Conservation (phyloP, 768 basidiomycete genomes). For the Thelephora aurantiotincta region DNA sequence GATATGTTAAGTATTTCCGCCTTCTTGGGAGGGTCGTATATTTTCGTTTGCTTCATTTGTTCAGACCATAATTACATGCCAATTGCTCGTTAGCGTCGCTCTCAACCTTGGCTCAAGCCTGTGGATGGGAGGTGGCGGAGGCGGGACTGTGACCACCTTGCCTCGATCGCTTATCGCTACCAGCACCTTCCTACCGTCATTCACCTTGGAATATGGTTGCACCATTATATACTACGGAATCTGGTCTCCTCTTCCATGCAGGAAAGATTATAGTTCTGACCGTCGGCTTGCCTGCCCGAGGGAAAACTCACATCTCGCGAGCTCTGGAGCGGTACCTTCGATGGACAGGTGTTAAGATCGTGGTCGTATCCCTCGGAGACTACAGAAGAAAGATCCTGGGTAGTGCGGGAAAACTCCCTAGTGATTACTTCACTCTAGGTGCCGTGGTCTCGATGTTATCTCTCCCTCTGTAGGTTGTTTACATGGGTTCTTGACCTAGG, state of each 20-base stretch:
- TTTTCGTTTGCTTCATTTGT: too few relatives aligned
- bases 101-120: too few relatives aligned
- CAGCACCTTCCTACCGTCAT: too few relatives aligned
- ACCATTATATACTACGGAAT: slow-evolving; percentile 89
- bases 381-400: slow-evolving; percentile 85
- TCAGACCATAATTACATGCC: too few relatives aligned
- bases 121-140: too few relatives aligned
- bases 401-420: slow-evolving; percentile 73
- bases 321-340: slow-evolving; percentile 93
- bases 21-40: too few relatives aligned
- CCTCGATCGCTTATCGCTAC: too few relatives aligned
- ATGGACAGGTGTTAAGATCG: slow-evolving; percentile 96
- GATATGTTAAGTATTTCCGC: too few relatives aligned
- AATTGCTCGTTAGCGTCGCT: too few relatives aligned
- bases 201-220: slow-evolving; percentile 51
- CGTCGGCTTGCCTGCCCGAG: slow-evolving; percentile 86
- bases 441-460: slow-evolving; percentile 12
- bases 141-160: too few relatives aligned
- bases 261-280: slow-evolving; percentile 92
- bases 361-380: slow-evolving; percentile 91
- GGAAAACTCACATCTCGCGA: slow-evolving; percentile 94
- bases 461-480: not conserved
- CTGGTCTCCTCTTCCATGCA: slow-evolving; percentile 77
- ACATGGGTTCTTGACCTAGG: slow-evolving; percentile 22
- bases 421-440: slow-evolving; percentile 87